Conservation (phyloP, 2,329 filamentous ascomycete species). For the Verticillium zaregamsianum region DNA sequence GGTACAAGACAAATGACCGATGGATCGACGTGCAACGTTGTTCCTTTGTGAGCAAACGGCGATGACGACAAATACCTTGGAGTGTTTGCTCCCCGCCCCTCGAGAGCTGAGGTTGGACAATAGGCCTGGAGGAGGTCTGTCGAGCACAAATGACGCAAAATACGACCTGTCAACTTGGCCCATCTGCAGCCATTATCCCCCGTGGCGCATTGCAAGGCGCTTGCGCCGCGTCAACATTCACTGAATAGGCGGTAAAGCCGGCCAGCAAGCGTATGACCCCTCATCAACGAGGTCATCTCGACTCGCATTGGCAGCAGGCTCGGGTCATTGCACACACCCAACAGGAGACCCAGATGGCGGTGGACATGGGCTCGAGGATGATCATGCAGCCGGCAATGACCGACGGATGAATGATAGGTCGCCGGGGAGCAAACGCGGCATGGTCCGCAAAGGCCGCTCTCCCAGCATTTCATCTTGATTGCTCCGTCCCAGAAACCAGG, state of each 20-base stretch:
- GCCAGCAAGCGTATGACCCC: neutral
- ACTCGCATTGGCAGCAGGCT: neutral
- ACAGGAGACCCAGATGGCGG: neutral
- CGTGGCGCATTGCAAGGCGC: neutral
- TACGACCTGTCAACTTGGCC: neutral
- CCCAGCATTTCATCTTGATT: neutral
- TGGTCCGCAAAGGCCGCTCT: neutral
- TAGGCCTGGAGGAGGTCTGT: neutral
- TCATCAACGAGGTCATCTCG: neutral
- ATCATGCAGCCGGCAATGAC: neutral
- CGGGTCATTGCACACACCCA: neutral
- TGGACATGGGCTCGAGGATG: neutral
- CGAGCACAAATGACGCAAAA: neutral
- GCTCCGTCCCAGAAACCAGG: neutral
- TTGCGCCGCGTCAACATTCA: neutral
- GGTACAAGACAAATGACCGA: neutral
- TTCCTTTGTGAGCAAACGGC: neutral
- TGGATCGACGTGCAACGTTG: neutral
- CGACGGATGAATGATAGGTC: neutral
- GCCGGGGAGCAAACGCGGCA: neutral
- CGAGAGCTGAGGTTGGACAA: neutral
- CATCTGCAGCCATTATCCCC: neutral
- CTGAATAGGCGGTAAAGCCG: neutral
- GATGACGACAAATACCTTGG: neutral
- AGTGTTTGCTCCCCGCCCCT: neutral